A percentile compares a stretch with the other conserved stretches of the same genome.
Conservation (phyloP, 257 asterid genomes). For the Nicotiana otophora region DNA sequence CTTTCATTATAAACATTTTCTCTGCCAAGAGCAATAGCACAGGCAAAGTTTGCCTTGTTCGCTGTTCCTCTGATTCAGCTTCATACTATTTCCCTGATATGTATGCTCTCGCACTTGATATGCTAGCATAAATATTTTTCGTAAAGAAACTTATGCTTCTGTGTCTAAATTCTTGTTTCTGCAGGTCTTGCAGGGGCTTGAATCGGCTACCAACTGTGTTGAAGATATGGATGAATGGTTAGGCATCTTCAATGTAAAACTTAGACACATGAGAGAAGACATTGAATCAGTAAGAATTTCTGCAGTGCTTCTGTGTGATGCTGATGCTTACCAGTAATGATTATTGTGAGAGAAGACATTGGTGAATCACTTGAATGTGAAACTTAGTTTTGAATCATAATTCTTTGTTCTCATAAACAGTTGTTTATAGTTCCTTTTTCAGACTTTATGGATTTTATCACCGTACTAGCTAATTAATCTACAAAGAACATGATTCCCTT, state of each 20-base stretch:
- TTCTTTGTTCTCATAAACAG: background rate
- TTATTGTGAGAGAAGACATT: no score
- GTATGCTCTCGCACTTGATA: background rate
- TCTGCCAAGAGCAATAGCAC: background rate
- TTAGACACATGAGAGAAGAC: conserved; percentile 99
- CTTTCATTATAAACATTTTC: background rate
- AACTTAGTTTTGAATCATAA: background rate
- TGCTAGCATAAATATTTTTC: conserved; percentile 3
- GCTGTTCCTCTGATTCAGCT: background rate
- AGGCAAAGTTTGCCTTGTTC: background rate
- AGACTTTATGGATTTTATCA: background rate
- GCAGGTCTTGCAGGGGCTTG: conserved; percentile 90
- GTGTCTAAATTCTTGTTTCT: conserved; percentile 17
- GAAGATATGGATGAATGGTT: conserved; percentile 99
- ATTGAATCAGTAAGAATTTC: conserved; percentile 75
- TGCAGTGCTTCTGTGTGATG: background rate
- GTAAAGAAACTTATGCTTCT: background rate
- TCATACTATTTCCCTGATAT: background rate
- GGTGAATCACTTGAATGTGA: background rate
- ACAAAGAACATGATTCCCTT: background rate
- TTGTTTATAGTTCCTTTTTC: background rate
- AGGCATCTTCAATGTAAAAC: conserved; percentile 85
- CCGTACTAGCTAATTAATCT: background rate
- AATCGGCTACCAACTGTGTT: conserved; percentile 69
- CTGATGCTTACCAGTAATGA: background rate